Base-by-base conservation (phyloP, 1,284 basidiomycete species). In the Boletus sp. region DNA sequence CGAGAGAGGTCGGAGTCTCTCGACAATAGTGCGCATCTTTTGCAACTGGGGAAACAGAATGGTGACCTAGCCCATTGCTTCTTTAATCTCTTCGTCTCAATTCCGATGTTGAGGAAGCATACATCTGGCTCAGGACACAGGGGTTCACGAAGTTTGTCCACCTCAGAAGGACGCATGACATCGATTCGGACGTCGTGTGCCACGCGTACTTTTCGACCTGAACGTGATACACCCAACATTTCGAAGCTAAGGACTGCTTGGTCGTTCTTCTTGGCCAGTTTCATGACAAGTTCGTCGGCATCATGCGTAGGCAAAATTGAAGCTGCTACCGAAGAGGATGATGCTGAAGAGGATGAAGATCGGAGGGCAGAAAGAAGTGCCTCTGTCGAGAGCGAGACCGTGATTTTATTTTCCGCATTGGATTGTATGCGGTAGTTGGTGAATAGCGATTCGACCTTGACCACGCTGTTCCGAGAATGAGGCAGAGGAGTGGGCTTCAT, bases 111-210 rank as follows among this genome's bases (percentile, higher is more conserved):
- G 33, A 22, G 29, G 36, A 46, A 42, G 59, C 64, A 47, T 36
- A 93, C 93, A 60, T 95, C 88, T 7, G 92, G 90, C 36, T 89
- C 84, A 1, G 93, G 92, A 66, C 91, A 94, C 56, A 90, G 65
- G 0, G 92, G 93, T 64, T 95, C 91, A 16, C 73, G 76, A 46
- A 95, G 73, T 51, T 77, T 80, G 16, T 77, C 79, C 13, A 90
- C 81, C 49, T 94, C 86, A 0, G 73, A 70, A 0, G 84, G 81
- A 41, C 81, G 81, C 70, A 93, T 73, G 6, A 96, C 81, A 43
- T 88, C 85, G 44, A 90, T 84, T 52, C 77, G 73, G 41, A 90
- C 84, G 56, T 89, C 87, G 61, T 91, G 85, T 3, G 76, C 71
- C 14, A 90, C 76, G 40, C 74, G 72, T 33, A 87, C 75, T 34